Evolutionary conservation across 768 basidiomycete species (phyloP).

Genomic region (Clathrus columnatus): DNA sequence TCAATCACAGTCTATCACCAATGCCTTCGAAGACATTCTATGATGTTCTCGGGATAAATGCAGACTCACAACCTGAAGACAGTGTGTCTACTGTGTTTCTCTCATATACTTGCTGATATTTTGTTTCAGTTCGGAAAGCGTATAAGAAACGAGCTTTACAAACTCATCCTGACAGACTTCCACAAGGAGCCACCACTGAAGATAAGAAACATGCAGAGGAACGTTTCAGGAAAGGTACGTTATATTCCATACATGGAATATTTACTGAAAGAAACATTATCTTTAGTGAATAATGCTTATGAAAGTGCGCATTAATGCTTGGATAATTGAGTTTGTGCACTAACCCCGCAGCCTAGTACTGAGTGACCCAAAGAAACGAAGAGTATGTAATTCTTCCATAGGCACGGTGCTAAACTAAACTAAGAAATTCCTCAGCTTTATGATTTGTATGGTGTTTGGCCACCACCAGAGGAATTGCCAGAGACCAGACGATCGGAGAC

Average conservation of each 20-base stretch:
- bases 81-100: conserved; percentile 31
- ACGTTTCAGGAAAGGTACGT: conserved; percentile 51
- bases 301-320: conserved; percentile 18
- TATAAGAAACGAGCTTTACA: conserved; percentile 60
- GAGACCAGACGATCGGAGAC: conserved; percentile 6
- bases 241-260: conserved; percentile 5
- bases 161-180: conserved; percentile 68
- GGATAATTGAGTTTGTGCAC: conserved; percentile 13
- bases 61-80: conserved; percentile 52
- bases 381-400: conserved; percentile 28
- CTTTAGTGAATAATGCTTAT: conserved; percentile 10
- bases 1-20: neutral
- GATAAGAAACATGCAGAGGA: conserved; percentile 47
- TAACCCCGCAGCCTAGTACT: conserved; percentile 56
- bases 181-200: conserved; percentile 39
- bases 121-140: conserved; percentile 50
- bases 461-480: conserved; percentile 40
- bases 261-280: neutral
- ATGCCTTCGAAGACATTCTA: conserved; percentile 37
- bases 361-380: conserved; percentile 45
- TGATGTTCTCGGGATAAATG: conserved; percentile 46
- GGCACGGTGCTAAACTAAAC: neutral
- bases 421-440: conserved; percentile 37
- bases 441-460: conserved; percentile 67
- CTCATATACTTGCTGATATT: neutral